Percentiles rank a stretch among this genome's conserved stretches.
These are phyloP conservation scores for Phylloporus gajari DNA, from an alignment of 1,284 basidiomycete genomes.

Conservation along the genomic window DNA sequence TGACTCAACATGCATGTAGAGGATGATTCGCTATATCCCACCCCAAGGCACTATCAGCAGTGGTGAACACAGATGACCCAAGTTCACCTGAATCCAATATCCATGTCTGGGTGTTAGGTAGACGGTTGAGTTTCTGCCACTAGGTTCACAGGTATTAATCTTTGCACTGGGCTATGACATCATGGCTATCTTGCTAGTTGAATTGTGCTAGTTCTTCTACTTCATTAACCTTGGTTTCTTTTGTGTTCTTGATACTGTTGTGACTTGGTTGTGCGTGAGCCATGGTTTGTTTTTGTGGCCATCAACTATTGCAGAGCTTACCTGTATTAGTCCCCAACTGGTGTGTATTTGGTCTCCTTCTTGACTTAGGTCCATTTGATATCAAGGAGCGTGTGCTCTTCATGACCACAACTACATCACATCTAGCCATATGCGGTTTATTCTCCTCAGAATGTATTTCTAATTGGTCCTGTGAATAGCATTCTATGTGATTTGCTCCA, in stretches of 20 bases:
- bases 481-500: too few relatives aligned
- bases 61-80: slow-evolving; percentile 77
- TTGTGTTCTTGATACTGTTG: slow-evolving; percentile 72
- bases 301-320: not conserved
- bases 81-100: slow-evolving; percentile 68
- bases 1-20: slow-evolving; percentile 38
- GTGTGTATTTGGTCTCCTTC: slow-evolving; percentile 63
- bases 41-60: slow-evolving; percentile 63
- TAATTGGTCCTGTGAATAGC: too few relatives aligned
- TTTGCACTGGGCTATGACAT: slow-evolving; percentile 40
- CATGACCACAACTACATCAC: slow-evolving; percentile 87
- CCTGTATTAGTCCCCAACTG: slow-evolving; percentile 59
- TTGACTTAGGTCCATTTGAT: slow-evolving; percentile 79
- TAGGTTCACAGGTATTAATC: not conserved
- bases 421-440: too few relatives aligned
- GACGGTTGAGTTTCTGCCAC: slow-evolving; percentile 27
- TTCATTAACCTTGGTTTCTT: slow-evolving; percentile 61
- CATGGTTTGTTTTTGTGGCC: slow-evolving; percentile 32
- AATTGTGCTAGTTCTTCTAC: slow-evolving; percentile 74
- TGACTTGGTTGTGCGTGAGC: slow-evolving; percentile 73
- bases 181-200: slow-evolving; percentile 69
- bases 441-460: too few relatives aligned
- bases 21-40: slow-evolving; percentile 71
- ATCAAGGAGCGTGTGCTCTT: slow-evolving; percentile 77
- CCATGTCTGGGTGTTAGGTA: slow-evolving; percentile 73